Evolutionary conservation across 192 early-diverging fungal species (phyloP).

Genomic region (Dissophora ornata): DNA sequence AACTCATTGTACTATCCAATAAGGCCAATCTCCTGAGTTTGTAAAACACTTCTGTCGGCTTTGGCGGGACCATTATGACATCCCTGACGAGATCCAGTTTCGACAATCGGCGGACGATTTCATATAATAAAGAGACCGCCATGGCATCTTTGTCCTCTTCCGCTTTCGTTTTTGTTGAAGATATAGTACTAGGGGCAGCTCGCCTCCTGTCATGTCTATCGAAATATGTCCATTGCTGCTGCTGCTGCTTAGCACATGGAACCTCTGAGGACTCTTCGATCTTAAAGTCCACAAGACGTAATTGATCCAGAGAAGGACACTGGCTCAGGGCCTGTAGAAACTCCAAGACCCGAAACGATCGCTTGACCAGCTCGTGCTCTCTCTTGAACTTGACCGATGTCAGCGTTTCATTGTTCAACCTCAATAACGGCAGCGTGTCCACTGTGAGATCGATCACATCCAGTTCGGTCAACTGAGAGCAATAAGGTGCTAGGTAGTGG

Average conservation of each 20-base stretch:
- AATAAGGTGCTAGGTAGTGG: constrained; percentile 14
- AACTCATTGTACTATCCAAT: constrained; percentile 3
- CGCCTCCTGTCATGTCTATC: neutral
- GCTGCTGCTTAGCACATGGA: neutral
- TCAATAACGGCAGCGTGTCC: constrained; percentile 5
- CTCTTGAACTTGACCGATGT: constrained; percentile 1
- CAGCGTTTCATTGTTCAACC: constrained; percentile 13
- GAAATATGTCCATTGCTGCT: neutral
- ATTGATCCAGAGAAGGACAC: neutral
- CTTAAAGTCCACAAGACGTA: constrained; percentile 13
- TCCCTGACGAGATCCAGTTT: neutral
- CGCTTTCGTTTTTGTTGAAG: neutral
- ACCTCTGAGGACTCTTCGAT: neutral
- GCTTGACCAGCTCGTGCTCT: neutral
- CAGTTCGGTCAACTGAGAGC: constrained; percentile 13
- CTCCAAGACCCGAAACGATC: neutral
- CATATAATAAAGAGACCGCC: constrained; percentile 13
- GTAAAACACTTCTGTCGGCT: constrained; percentile 19
- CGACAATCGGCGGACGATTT: constrained; percentile 11
- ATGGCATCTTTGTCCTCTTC: neutral
- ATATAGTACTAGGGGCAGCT: too few species aligned
- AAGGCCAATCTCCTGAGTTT: constrained; percentile 6
- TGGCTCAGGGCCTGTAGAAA: constrained; percentile 7
- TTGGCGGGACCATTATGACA: neutral
- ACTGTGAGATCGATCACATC: constrained; percentile 12